Percentiles rank a stretch among this genome's conserved stretches.
Conservation (phyloP, 371 early-diverging fungal species). For the Batkoa obscura region DNA sequence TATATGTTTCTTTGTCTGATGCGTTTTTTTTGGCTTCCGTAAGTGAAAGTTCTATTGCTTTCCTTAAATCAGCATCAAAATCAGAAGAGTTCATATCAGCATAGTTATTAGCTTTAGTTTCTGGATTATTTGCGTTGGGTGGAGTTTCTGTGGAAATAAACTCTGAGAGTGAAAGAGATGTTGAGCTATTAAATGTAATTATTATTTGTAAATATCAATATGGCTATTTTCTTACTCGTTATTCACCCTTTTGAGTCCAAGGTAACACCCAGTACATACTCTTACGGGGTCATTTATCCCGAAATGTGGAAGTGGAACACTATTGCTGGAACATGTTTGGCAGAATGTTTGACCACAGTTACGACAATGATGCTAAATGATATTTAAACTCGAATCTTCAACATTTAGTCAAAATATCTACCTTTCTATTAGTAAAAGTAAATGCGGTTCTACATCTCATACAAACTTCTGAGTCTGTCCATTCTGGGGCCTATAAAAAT, state of each 20-base stretch:
- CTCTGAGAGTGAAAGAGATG: slow-evolving; percentile 1
- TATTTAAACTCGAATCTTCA: neutral
- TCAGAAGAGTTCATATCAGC: slow-evolving; percentile 6
- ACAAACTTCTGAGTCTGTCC: slow-evolving; percentile 85
- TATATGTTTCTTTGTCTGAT: slow-evolving; percentile 9
- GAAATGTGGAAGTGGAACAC: slow-evolving; percentile 54
- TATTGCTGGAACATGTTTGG: slow-evolving; percentile 74
- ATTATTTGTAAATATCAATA: neutral
- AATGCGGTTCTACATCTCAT: slow-evolving; percentile 77
- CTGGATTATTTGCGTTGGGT: neutral
- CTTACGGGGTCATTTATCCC: slow-evolving; percentile 77
- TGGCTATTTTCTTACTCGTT: neutral
- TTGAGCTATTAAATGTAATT: neutral
- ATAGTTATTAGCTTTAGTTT: neutral
- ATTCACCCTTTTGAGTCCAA: slow-evolving; percentile 13
- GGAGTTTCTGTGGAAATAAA: slow-evolving; percentile 1
- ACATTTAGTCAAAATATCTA: slow-evolving; percentile 1
- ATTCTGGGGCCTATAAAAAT: slow-evolving; percentile 63
- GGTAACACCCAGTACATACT: slow-evolving; percentile 80
- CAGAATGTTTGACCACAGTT: slow-evolving; percentile 88
- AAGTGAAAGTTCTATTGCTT: slow-evolving; percentile 70
- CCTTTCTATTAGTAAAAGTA: slow-evolving; percentile 80
- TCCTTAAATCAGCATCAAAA: slow-evolving; percentile 64
- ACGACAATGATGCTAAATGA: slow-evolving; percentile 73
- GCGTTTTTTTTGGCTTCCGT: slow-evolving; percentile 27